Base-by-base conservation (phyloP, 805 yeast species). In the Diddensiella santjacobensis region DNA sequence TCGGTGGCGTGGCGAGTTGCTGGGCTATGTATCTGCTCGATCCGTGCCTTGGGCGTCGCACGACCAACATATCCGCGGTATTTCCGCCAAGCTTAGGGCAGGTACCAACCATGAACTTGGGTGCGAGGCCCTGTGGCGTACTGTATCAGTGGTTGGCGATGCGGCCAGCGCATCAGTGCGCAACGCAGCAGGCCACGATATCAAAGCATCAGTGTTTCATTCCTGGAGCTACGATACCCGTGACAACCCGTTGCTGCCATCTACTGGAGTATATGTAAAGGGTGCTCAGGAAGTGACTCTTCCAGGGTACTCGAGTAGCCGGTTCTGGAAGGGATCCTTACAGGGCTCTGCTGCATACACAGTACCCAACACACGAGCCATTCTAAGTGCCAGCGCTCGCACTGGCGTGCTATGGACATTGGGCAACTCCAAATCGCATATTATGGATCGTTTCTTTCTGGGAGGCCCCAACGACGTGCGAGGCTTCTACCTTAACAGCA, bases 401-500 rank as follows among this genome's bases (percentile, higher is more conserved):
- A 38, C 45, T 18, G 54, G 54, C 4, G 20, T 42, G 4, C 35
- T 51, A 35, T 40, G 46, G 35, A 26, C 46, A 3, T 8, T 13
- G 8, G 22, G 11, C 4, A 11, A 13, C n/a, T 20, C 22, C 20
- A n/a, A 31, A n/a, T 47, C 86, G 1, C 90, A 85, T 58, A 60
- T 83, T 24, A 75, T 83, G 61, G 99, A 91, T 64, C 76, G 86
- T 54, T 91, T 90, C 63, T 87, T 82, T 59, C 71, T 86, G 40
- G 95, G 96, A 15, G 96, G 96, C 0, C 77, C 81, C 11, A 75
- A 80, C 47, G 84, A 83, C 46, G 79, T 88, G 23, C 72, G 84
- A 49, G 88, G 90, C 1, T 87, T 84, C 60, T 72, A 77, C 29
- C 69, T 75, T 45, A 83, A 83, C 69, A 79, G 87, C 0, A 63